These are phyloP conservation scores for Chlamydomonas reinhardtii DNA, from an alignment of 163 green algal genomes.

Conservation along the genomic window DNA sequence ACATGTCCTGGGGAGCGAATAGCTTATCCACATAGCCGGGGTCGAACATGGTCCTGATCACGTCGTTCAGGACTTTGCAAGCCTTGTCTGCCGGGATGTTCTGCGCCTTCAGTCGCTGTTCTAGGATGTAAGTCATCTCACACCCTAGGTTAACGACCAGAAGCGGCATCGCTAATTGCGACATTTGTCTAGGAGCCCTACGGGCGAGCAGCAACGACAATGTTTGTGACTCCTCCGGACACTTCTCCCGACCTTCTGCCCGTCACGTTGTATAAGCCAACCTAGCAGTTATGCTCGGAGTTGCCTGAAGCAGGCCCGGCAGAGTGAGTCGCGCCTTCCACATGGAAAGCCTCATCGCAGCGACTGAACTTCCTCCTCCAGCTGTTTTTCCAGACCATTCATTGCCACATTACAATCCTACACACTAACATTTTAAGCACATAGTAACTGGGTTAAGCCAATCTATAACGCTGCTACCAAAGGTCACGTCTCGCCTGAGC, in stretches of 20 bases:
- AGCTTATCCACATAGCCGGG: constrained; percentile 66
- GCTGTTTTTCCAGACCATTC: no score
- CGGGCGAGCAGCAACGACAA: not conserved
- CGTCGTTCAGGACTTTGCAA: constrained; percentile 72
- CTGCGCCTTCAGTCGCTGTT: constrained; percentile 81
- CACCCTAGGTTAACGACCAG: constrained; percentile 77
- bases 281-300: no score
- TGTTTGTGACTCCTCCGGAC: not conserved
- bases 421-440: no score
- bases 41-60: constrained; percentile 76
- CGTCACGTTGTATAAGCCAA: not conserved
- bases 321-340: no score
- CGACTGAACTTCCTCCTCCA: no score
- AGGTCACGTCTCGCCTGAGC: no score
- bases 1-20: constrained; percentile 74
- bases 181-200: constrained; percentile 51
- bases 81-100: constrained; percentile 72
- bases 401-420: no score
- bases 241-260: not conserved
- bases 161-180: constrained; percentile 75
- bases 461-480: no score
- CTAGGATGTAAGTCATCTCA: constrained; percentile 87
- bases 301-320: no score
- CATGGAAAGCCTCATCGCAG: no score
- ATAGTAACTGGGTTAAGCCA: no score